Percentiles rank a stretch among this genome's conserved stretches.
Conservation (phyloP, 2,329 filamentous ascomycete species). For the Elsinoe necatrix region DNA sequence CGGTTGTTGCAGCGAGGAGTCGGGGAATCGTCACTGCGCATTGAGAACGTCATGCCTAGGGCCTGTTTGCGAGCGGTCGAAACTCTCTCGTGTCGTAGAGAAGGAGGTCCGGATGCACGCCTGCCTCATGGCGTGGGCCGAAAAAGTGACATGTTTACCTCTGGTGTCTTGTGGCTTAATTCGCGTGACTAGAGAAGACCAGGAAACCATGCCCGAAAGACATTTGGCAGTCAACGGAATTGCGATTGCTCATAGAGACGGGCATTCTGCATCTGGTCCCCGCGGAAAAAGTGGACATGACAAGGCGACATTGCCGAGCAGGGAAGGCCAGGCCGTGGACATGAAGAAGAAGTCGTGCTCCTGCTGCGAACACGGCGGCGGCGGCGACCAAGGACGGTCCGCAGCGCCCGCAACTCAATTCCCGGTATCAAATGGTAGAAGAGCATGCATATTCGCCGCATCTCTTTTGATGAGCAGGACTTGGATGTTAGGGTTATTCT, state of each 20-base stretch:
- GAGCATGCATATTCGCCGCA: neutral
- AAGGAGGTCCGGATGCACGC: neutral
- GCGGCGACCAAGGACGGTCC: slow-evolving; percentile 3
- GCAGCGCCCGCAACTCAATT: slow-evolving; percentile 13
- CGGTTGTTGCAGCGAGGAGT: slow-evolving; percentile 6
- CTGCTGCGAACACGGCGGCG: neutral
- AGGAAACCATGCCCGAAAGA: neutral
- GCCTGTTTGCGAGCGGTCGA: slow-evolving; percentile 2
- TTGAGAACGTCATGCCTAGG: slow-evolving; percentile 14
- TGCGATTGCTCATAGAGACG: neutral
- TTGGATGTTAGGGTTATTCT: neutral
- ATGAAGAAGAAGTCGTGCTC: neutral
- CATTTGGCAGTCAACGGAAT: neutral
- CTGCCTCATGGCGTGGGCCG: neutral
- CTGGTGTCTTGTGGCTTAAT: neutral
- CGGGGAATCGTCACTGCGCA: slow-evolving; percentile 13
- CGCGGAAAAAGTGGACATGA: slow-evolving; percentile 7
- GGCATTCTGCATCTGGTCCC: slow-evolving; percentile 1
- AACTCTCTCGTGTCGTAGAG: neutral
- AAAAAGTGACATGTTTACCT: neutral
- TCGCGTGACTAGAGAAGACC: neutral
- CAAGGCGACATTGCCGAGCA: slow-evolving; percentile 3
- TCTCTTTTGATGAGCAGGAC: neutral
- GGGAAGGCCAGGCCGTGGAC: slow-evolving; percentile 4
- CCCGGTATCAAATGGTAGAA: neutral